Evolutionary conservation across 495 filamentous ascomycete species (phyloP).

Genomic region (Penicillium samsonianum): DNA sequence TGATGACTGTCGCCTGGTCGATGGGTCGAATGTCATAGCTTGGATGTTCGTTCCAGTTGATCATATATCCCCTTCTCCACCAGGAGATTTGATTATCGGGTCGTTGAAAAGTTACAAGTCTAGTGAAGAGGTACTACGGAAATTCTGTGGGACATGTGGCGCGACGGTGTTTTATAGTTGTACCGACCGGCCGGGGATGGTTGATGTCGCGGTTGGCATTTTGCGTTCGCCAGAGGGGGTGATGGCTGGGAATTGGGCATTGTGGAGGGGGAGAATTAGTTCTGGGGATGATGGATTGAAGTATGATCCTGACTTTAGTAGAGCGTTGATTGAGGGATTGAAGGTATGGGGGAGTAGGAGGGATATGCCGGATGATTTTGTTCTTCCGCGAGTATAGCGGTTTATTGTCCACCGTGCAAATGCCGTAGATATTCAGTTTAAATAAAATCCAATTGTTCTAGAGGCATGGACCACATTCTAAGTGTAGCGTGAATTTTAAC

Average conservation of each 20-base stretch:
- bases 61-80: constrained; percentile 24
- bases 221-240: constrained; percentile 49
- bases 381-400: constrained; percentile 8
- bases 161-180: constrained; percentile 51
- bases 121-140: constrained; percentile 46
- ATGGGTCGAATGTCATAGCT: constrained; percentile 45
- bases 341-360: constrained; percentile 26
- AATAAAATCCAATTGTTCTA: not conserved
- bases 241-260: constrained; percentile 47
- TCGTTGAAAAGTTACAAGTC: constrained; percentile 49
- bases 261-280: constrained; percentile 33
- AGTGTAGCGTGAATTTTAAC: not conserved
- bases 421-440: not conserved
- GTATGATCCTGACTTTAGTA: constrained; percentile 34
- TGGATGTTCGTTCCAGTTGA: constrained; percentile 46
- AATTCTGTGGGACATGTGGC: constrained; percentile 56
- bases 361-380: constrained; percentile 22
- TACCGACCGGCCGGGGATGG: constrained; percentile 42
- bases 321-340: constrained; percentile 33
- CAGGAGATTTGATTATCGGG: constrained; percentile 40
- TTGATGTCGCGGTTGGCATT: constrained; percentile 54
- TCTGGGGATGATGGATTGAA: constrained; percentile 33
- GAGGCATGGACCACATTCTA: not conserved
- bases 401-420: no score
- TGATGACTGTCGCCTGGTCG: constrained; percentile 51